Evolutionary conservation across 1,284 basidiomycete genomes (phyloP).

Genomic region (Exobasidium cylindrosporum): DNA sequence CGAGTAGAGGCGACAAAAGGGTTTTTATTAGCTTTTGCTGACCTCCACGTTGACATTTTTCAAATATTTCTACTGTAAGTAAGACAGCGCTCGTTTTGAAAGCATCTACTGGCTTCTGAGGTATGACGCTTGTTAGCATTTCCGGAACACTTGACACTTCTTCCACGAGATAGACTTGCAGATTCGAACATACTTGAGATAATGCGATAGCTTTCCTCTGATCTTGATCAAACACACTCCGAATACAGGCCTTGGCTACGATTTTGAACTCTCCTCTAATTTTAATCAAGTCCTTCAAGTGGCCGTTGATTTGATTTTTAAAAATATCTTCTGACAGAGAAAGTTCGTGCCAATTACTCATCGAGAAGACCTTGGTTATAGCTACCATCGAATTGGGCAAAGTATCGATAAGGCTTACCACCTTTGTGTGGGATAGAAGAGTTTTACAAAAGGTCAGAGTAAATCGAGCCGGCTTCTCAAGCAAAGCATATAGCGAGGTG

Average conservation of each 20-base stretch:
- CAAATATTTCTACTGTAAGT: not conserved
- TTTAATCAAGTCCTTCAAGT: too few relatives aligned
- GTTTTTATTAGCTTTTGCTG: too few relatives aligned
- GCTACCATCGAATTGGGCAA: too few relatives aligned
- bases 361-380: too few relatives aligned
- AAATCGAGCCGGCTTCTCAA: not conserved
- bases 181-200: not conserved
- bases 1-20: too few relatives aligned
- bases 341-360: too few relatives aligned
- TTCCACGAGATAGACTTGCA: not conserved
- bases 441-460: not conserved
- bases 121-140: not conserved
- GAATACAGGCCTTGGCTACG: not conserved
- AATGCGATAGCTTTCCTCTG: constrained; percentile 4
- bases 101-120: constrained; percentile 8
- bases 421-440: too few relatives aligned
- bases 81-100: constrained; percentile 8
- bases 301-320: too few relatives aligned
- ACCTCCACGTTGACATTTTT: too few relatives aligned
- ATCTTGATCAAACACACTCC: not conserved
- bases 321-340: too few relatives aligned
- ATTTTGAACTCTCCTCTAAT: not conserved
- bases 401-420: too few relatives aligned
- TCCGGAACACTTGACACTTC: not conserved
- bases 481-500: not conserved